These are phyloP conservation scores for Neurospora sp. DNA, from an alignment of 495 filamentous ascomycete species.

Conservation along the genomic window DNA sequence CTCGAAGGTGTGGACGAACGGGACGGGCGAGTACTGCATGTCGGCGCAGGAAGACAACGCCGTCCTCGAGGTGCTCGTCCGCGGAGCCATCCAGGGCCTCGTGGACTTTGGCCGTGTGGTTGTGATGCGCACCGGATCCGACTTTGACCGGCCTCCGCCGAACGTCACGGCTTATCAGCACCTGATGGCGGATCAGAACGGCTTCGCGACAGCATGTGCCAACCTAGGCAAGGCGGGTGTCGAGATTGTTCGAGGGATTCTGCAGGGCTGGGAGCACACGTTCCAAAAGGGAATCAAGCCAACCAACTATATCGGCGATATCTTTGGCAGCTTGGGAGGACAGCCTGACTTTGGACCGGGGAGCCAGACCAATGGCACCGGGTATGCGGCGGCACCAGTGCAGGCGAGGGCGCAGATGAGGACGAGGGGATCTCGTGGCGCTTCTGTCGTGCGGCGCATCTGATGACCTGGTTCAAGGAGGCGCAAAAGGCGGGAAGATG, in stretches of 20 bases:
- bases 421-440: background rate
- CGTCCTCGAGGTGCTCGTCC: slow-evolving; percentile 55
- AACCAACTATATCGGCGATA: slow-evolving; percentile 63
- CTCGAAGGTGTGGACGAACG: slow-evolving; percentile 56
- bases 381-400: background rate
- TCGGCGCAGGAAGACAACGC: slow-evolving; percentile 71
- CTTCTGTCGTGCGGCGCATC: background rate
- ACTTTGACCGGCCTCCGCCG: slow-evolving; percentile 62
- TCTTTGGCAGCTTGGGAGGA: slow-evolving; percentile 58
- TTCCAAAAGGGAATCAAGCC: slow-evolving; percentile 51
- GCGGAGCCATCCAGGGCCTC: slow-evolving; percentile 41
- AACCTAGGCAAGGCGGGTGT: slow-evolving; percentile 62
- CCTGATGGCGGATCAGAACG: slow-evolving; percentile 50
- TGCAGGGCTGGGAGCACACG: slow-evolving; percentile 46
- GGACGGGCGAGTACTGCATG: slow-evolving; percentile 56
- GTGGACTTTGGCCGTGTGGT: slow-evolving; percentile 62
- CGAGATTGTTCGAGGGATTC: slow-evolving; percentile 56
- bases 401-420: background rate
- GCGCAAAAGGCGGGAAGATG: no score
- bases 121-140: slow-evolving; percentile 61
- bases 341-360: slow-evolving; percentile 56
- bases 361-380: slow-evolving; percentile 18
- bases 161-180: slow-evolving; percentile 44
- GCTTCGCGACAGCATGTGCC: slow-evolving; percentile 44
- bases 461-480: background rate